These are phyloP conservation scores for Aspergillus sp. DNA, from an alignment of 2,329 filamentous ascomycete species.

Conservation along the genomic window DNA sequence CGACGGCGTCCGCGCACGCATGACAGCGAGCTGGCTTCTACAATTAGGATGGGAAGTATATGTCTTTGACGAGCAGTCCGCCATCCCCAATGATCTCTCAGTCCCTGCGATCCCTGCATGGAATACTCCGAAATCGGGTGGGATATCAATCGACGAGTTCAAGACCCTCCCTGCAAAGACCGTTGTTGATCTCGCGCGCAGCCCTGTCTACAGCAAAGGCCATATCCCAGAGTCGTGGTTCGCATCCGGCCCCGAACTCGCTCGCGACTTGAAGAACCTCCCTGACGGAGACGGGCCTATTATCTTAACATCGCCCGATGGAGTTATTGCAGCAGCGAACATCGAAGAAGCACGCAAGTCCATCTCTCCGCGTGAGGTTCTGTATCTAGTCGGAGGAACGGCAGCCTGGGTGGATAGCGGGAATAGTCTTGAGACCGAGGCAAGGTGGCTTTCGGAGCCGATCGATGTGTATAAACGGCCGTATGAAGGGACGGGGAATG, in stretches of 20 bases:
- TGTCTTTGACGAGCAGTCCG: not conserved
- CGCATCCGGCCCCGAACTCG: not conserved
- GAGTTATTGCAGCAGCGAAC: not conserved
- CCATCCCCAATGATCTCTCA: not conserved
- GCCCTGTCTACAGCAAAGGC: not conserved
- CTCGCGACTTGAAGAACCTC: not conserved
- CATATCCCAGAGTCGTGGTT: not conserved
- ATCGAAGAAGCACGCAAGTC: not conserved
- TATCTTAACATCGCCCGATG: not conserved
- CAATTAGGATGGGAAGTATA: not conserved
- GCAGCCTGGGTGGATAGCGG: not conserved
- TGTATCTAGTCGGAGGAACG: not conserved
- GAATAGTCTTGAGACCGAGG: not conserved
- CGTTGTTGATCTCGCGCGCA: not conserved
- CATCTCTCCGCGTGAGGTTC: not conserved
- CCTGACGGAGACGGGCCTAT: not conserved
- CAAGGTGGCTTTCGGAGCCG: not conserved
- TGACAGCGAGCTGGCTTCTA: not conserved
- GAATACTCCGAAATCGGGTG: not conserved
- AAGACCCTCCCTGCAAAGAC: not conserved
- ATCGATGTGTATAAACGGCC: not conserved
- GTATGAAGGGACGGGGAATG: not conserved
- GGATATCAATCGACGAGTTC: not conserved
- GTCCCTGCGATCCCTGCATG: too few species aligned
- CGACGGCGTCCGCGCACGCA: not conserved